A percentile compares a stretch with the other conserved stretches of the same genome.
Conservation (phyloP, 2,329 filamentous ascomycete species). For the Aurifilum marmelostoma region DNA sequence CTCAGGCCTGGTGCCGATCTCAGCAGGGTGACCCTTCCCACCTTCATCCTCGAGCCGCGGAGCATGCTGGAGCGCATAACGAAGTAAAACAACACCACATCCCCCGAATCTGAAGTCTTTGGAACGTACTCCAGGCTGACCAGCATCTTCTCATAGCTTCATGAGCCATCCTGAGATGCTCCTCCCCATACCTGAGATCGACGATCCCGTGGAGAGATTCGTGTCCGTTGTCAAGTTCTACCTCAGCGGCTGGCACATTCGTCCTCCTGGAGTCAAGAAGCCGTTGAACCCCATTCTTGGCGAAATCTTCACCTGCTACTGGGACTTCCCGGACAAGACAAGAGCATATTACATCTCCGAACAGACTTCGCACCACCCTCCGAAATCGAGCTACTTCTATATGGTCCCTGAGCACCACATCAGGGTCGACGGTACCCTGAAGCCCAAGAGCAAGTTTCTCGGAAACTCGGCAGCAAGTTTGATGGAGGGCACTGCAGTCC, state of each 20-base stretch:
- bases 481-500: slow-evolving; percentile 94
- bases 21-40: slow-evolving; percentile 90
- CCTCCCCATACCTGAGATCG: slow-evolving; percentile 81
- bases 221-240: slow-evolving; percentile 98
- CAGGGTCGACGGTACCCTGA: slow-evolving; percentile 91
- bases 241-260: slow-evolving; percentile 97
- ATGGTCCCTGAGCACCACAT: slow-evolving; percentile 94
- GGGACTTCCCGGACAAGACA: slow-evolving; percentile 85
- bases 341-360: slow-evolving; percentile 95
- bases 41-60: slow-evolving; percentile 95
- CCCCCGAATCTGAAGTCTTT: neutral
- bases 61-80: slow-evolving; percentile 99
- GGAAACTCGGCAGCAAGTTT: slow-evolving; percentile 97
- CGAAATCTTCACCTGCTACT: slow-evolving; percentile 93
- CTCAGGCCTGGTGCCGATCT: slow-evolving; percentile 93
- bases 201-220: slow-evolving; percentile 88
- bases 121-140: slow-evolving; percentile 9
- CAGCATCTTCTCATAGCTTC: slow-evolving; percentile 65
- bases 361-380: slow-evolving; percentile 96
- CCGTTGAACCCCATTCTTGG: slow-evolving; percentile 95
- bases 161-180: slow-evolving; percentile 99
- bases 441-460: slow-evolving; percentile 91
- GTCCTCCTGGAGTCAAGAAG: slow-evolving; percentile 96
- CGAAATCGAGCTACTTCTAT: slow-evolving; percentile 99
- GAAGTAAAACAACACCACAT: too few species aligned